phyloP scores from a whole-genome alignment of 2,329 filamentous ascomycete genomes.

The Fonsecaea pedrosoi region DNA sequence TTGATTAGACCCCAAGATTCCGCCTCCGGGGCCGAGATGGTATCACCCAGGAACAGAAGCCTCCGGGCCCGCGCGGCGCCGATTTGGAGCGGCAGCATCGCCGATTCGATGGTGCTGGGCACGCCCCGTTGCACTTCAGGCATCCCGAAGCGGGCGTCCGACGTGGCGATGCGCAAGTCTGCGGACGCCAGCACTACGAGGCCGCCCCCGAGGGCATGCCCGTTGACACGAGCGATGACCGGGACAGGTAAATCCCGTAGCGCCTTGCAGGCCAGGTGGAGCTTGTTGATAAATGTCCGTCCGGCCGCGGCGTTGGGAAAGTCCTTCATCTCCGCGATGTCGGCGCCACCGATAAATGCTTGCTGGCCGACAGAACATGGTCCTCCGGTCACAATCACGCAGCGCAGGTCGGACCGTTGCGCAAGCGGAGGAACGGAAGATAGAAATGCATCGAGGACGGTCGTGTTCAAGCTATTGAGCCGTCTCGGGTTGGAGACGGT shows the following conservation, averaged over 20 bases:
- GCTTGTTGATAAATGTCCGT: constrained; percentile 22
- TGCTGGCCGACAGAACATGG: neutral
- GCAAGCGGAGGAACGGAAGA: constrained; percentile 34
- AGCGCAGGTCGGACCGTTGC: constrained; percentile 18
- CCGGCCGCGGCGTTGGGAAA: constrained; percentile 41
- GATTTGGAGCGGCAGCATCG: constrained; percentile 47
- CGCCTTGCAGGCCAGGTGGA: constrained; percentile 40
- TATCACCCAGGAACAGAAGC: constrained; percentile 48
- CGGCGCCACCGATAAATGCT: constrained; percentile 21
- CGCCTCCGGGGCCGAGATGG: constrained; percentile 44
- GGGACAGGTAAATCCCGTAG: constrained; percentile 48
- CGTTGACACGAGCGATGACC: constrained; percentile 49
- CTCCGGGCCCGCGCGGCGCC: constrained; percentile 48
- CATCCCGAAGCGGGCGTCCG: constrained; percentile 47
- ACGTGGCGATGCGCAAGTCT: constrained; percentile 48
- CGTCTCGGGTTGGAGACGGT: constrained; percentile 42
- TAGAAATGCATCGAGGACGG: constrained; percentile 4
- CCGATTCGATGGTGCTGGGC: constrained; percentile 50
- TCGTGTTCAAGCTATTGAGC: constrained; percentile 38
- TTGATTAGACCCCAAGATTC: constrained; percentile 49
- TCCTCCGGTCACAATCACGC: constrained; percentile 31
- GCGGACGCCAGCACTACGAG: constrained; percentile 47
- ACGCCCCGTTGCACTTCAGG: constrained; percentile 50
- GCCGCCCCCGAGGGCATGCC: constrained; percentile 48
- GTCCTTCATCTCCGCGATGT: constrained; percentile 35